These are phyloP conservation scores for Desmodesmus armatus DNA, from an alignment of 139 green algal species.

Conservation along the genomic window DNA sequence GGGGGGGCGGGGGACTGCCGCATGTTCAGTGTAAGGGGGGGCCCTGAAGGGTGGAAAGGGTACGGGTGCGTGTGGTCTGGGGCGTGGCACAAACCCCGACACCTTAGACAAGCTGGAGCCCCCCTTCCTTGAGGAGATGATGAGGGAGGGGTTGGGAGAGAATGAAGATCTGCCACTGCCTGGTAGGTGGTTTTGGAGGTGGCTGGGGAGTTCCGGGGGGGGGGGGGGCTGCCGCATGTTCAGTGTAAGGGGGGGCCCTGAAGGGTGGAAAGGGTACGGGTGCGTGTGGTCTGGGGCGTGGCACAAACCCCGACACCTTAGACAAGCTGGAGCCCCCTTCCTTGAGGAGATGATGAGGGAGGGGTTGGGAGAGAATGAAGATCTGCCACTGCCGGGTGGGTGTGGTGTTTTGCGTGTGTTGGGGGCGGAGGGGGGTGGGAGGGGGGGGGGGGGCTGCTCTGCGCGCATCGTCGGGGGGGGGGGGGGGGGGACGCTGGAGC, in stretches of 20 bases:
- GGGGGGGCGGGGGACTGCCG: background rate
- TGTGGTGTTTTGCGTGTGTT: no score
- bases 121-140: conserved; percentile 40
- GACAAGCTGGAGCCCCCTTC: conserved; percentile 32
- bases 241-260: background rate
- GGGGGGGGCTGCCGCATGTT: background rate
- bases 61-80: background rate
- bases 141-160: conserved; percentile 6
- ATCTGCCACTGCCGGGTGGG: background rate
- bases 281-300: no score
- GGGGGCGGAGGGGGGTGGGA: no score
- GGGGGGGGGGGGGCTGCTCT: no score
- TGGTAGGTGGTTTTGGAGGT: no score
- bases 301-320: background rate
- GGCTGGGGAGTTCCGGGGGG: no score
- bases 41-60: background rate
- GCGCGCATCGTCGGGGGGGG: no score
- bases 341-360: conserved; percentile 40
- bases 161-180: background rate
- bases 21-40: background rate
- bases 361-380: background rate
- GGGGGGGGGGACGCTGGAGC: no score
- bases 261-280: background rate
- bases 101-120: conserved; percentile 17
- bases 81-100: no score